Evolutionary conservation across 441 rosid species (phyloP).

Genomic region (Dalechampia spathulata): DNA sequence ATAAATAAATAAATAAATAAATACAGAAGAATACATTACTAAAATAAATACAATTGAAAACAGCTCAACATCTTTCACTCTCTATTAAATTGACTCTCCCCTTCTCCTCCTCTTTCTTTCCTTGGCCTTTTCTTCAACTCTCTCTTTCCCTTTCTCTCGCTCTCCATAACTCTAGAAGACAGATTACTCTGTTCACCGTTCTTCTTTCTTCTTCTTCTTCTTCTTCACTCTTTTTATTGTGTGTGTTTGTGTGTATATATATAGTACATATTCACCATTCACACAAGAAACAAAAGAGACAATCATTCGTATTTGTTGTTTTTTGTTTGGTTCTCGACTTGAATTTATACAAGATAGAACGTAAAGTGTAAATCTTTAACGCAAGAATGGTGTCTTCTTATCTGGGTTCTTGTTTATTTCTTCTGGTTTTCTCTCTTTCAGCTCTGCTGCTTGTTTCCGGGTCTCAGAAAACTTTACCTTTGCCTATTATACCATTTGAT

Average conservation of each 20-base stretch:
- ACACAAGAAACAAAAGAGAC: no score
- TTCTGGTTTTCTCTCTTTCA: constrained; percentile 22
- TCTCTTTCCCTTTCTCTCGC: not conserved
- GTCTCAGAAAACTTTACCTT: constrained; percentile 21
- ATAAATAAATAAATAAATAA: not conserved
- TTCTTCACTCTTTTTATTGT: no score
- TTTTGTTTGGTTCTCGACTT: no score
- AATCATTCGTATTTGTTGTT: no score
- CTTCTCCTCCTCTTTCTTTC: constrained; percentile 1
- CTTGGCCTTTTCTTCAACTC: not conserved
- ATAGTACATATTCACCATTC: no score
- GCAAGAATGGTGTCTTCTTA: constrained; percentile 14
- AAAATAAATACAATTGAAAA: constrained; percentile 12
- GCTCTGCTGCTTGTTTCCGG: constrained; percentile 52
- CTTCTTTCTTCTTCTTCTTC: not conserved
- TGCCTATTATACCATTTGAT: constrained; percentile 65
- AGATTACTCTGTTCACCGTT: not conserved
- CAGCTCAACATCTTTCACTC: constrained; percentile 18
- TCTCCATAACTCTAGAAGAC: not conserved
- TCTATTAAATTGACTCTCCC: constrained; percentile 9
- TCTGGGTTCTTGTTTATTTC: constrained; percentile 14
- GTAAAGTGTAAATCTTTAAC: not conserved
- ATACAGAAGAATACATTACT: not conserved
- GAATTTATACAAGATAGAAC: no score
- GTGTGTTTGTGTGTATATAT: no score